Evolutionary conservation across 2,329 filamentous ascomycete species (phyloP).

Genomic region (Fusarium sp.): DNA sequence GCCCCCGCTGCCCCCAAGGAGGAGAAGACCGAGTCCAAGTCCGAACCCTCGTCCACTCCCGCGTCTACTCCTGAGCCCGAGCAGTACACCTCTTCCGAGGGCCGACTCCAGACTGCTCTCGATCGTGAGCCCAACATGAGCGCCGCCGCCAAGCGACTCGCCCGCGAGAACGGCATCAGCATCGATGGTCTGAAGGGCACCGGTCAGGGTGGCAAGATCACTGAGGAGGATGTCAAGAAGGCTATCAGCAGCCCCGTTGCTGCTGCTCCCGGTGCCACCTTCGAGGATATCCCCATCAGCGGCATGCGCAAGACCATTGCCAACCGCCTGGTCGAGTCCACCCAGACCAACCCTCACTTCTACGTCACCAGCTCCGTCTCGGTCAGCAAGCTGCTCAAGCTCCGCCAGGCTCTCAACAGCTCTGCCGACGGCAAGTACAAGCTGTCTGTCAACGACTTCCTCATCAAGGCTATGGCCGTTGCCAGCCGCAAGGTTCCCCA

Average conservation of each 20-base stretch:
- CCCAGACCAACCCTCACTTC: constrained; percentile 97
- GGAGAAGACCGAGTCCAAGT: constrained; percentile 72
- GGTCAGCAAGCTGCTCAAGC: constrained; percentile 94
- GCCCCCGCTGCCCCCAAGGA: constrained; percentile 72
- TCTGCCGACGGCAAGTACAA: constrained; percentile 94
- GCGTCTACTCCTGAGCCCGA: constrained; percentile 65
- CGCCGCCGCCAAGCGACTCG: constrained; percentile 82
- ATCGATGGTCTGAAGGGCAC: constrained; percentile 86
- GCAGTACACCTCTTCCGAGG: constrained; percentile 79
- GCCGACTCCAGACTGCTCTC: constrained; percentile 84
- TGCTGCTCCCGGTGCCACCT: constrained; percentile 71
- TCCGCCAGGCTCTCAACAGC: constrained; percentile 92
- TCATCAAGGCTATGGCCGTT: constrained; percentile 93
- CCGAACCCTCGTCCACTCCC: constrained; percentile 62
- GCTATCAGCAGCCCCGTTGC: constrained; percentile 69
- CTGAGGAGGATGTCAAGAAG: constrained; percentile 94
- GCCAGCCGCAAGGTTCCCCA: constrained; percentile 94
- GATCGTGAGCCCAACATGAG: constrained; percentile 83
- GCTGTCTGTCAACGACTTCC: constrained; percentile 99
- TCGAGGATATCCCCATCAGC: constrained; percentile 85
- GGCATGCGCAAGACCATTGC: constrained; percentile 99
- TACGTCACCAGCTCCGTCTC: constrained; percentile 93
- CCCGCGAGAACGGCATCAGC: constrained; percentile 84
- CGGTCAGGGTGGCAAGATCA: constrained; percentile 87
- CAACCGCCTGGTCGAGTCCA: constrained; percentile 85